Evolutionary conservation across 164 flowering plant species (phyloP).

Genomic region (Euptelea pleiosperma): DNA sequence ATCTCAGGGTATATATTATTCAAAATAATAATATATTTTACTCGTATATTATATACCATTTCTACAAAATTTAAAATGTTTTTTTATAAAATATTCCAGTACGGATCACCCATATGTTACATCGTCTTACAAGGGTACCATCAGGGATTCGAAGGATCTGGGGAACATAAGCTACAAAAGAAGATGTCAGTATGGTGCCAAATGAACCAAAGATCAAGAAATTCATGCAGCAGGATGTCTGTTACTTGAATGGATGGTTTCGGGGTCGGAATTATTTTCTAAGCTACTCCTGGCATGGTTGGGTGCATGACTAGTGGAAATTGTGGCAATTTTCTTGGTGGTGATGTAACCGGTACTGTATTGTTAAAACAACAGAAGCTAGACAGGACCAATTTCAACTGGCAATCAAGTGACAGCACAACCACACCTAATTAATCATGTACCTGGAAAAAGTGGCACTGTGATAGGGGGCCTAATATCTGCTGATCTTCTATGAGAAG

Average conservation of each 20-base stretch:
- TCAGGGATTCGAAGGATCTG: neutral
- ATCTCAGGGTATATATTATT: neutral
- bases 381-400: conserved; percentile 1
- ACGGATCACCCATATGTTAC: neutral
- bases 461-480: conserved; percentile 10
- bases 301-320: conserved; percentile 24
- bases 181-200: conserved; percentile 5
- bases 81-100: too few relatives aligned
- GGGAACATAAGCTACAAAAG: neutral
- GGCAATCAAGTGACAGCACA: neutral
- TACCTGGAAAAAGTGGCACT: conserved; percentile 23
- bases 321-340: conserved; percentile 17
- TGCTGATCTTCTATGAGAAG: conserved; percentile 17
- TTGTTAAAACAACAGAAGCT: neutral
- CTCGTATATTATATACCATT: conserved; percentile 2
- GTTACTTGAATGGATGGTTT: conserved; percentile 34
- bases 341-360: conserved; percentile 27
- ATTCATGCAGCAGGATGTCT: too few relatives aligned
- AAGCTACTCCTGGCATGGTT: conserved; percentile 17
- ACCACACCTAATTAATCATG: neutral
- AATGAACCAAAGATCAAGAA: neutral
- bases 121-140: neutral
- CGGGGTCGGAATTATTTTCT: too few relatives aligned
- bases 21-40: neutral
- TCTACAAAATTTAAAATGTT: neutral